These are phyloP conservation scores for Trichothecium roseum DNA, from an alignment of 2,329 filamentous ascomycete species.

Conservation along the genomic window DNA sequence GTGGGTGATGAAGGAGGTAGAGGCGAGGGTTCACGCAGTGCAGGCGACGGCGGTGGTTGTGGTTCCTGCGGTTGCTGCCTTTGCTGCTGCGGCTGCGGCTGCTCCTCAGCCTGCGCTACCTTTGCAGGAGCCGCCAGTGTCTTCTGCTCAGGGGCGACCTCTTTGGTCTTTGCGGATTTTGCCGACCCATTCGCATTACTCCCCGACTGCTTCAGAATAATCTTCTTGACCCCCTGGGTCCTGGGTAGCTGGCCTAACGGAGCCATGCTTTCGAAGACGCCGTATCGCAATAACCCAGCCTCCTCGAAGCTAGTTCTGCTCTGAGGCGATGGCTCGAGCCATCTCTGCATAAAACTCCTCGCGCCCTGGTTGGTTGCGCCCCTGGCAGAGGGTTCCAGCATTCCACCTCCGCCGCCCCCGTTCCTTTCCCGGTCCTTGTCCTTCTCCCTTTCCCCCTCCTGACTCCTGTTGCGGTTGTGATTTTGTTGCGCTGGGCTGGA, in stretches of 20 bases:
- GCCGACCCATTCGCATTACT: slow-evolving; percentile 13
- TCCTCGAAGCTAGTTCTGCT: slow-evolving; percentile 68
- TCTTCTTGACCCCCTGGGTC: slow-evolving; percentile 30
- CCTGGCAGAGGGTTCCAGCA: slow-evolving; percentile 25
- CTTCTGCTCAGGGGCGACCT: slow-evolving; percentile 12
- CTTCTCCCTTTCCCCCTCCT: slow-evolving; percentile 13
- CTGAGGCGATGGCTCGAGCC: slow-evolving; percentile 49
- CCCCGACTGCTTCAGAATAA: slow-evolving; percentile 33
- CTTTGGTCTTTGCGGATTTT: slow-evolving; percentile 12
- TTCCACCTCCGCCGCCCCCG: slow-evolving; percentile 10
- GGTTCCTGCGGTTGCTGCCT: background rate
- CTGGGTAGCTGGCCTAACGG: slow-evolving; percentile 66
- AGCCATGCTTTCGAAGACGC: slow-evolving; percentile 75
- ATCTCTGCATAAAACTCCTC: slow-evolving; percentile 41
- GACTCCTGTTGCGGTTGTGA: background rate
- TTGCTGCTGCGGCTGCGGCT: background rate
- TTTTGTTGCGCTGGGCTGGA: slow-evolving; percentile 38
- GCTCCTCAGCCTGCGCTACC: background rate
- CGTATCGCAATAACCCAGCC: slow-evolving; percentile 59
- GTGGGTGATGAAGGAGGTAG: slow-evolving; percentile 1
- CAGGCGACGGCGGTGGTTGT: slow-evolving; percentile 1
- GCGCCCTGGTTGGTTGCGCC: slow-evolving; percentile 24
- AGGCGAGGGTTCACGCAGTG: slow-evolving; percentile 1
- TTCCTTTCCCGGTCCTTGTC: slow-evolving; percentile 6
- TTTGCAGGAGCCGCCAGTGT: slow-evolving; percentile 6